A percentile compares a stretch with the other conserved stretches of the same genome.
Evolutionary conservation across 345 rosid species (phyloP).

Genomic region (Dipteronia dyeriana): DNA sequence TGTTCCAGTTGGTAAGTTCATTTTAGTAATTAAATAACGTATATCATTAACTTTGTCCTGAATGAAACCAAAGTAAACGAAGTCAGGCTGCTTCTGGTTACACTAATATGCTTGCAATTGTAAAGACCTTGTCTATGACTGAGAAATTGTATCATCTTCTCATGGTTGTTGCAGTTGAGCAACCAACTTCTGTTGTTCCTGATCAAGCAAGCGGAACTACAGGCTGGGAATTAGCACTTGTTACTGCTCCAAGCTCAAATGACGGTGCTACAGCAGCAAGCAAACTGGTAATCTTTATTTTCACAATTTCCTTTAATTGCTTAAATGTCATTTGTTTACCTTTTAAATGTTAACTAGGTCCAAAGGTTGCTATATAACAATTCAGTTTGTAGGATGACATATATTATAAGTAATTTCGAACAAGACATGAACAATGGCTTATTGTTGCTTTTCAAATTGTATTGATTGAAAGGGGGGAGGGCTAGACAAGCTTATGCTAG

Average conservation of each 20-base stretch:
- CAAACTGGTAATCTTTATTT: conserved; percentile 60
- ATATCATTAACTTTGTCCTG: not conserved
- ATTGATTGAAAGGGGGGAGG: conserved; percentile 75
- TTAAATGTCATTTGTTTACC: not conserved
- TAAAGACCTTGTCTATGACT: not conserved
- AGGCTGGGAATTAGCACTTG: conserved; percentile 97
- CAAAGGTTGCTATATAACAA: not conserved
- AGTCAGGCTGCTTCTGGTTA: not conserved
- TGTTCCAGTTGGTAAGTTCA: conserved; percentile 72
- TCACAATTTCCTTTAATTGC: conserved; percentile 1
- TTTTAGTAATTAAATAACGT: conserved; percentile 3
- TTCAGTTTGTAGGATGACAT: not conserved
- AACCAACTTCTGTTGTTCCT: conserved; percentile 42
- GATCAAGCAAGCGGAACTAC: conserved; percentile 50
- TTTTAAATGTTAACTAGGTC: not conserved
- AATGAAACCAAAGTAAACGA: not conserved
- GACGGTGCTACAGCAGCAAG: conserved; percentile 63
- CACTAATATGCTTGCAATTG: not conserved
- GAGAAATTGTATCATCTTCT: conserved; percentile 8
- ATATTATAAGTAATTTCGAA: not conserved
- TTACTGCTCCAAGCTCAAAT: conserved; percentile 88
- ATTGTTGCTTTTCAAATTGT: conserved; percentile 11
- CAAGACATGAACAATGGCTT: not conserved
- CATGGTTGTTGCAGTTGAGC: conserved; percentile 57
- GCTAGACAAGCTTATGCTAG: conserved; percentile 83